A percentile compares a stretch with the other conserved stretches of the same genome.
Evolutionary conservation across 352 stramenopile genomes (phyloP).

Genomic region (Phytophthora lateralis): DNA sequence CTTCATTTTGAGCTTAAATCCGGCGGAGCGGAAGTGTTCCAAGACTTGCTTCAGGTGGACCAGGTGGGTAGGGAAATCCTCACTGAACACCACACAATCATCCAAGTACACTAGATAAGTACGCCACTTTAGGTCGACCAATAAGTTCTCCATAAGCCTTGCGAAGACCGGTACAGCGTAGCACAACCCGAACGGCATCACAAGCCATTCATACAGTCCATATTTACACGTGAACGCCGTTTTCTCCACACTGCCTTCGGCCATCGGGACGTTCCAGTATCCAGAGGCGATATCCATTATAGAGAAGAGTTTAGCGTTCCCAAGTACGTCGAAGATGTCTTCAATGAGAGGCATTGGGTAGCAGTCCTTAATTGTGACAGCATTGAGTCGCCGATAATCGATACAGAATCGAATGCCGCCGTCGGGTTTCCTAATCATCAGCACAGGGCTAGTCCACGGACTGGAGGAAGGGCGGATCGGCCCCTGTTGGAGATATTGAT

Average conservation of each 20-base stretch:
- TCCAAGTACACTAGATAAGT: background rate
- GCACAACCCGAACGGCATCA: slow-evolving; percentile 11
- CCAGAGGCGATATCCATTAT: slow-evolving; percentile 1
- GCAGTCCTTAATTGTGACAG: slow-evolving; percentile 14
- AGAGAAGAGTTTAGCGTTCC: slow-evolving; percentile 4
- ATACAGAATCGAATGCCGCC: slow-evolving; percentile 8
- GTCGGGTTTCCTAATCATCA: slow-evolving; percentile 10
- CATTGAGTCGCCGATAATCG: slow-evolving; percentile 14
- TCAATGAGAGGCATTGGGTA: slow-evolving; percentile 18
- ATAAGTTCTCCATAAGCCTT: background rate
- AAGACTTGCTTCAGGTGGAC: background rate
- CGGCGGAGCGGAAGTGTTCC: background rate
- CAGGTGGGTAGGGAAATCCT: background rate
- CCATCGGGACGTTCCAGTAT: background rate
- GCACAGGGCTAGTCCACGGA: slow-evolving; percentile 6
- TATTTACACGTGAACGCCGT: background rate
- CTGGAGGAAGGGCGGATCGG: background rate
- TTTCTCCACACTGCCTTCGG: background rate
- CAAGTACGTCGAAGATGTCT: slow-evolving; percentile 15
- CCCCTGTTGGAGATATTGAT: background rate
- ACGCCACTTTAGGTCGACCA: slow-evolving; percentile 2
- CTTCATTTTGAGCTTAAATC: slow-evolving; percentile 4
- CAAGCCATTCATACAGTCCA: slow-evolving; percentile 2
- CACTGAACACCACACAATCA: background rate
- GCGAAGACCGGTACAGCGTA: background rate